These are phyloP conservation scores for Pseudozyma pruni DNA, from an alignment of 1,284 basidiomycete species.

Conservation along the genomic window DNA sequence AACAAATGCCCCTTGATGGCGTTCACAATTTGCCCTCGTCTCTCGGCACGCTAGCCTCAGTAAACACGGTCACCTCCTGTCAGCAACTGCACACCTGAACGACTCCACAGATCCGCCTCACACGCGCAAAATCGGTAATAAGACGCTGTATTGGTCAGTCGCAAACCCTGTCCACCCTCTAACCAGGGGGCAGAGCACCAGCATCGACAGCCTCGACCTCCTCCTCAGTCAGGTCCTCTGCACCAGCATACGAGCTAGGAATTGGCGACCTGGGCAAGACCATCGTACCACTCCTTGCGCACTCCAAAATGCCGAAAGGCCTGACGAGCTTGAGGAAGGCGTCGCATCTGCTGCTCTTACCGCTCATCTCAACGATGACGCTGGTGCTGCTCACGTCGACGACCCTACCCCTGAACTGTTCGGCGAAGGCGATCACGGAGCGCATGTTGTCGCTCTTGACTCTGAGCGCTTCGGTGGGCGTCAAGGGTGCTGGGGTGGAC, in stretches of 20 bases:
- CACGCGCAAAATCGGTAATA: no score
- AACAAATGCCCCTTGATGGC: no score
- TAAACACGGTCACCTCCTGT: no score
- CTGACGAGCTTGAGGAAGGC: constrained; percentile 91
- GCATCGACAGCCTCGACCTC: constrained; percentile 61
- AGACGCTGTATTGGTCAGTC: no score
- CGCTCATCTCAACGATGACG: constrained; percentile 93
- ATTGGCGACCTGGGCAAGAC: constrained; percentile 66
- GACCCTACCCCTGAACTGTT: constrained; percentile 90
- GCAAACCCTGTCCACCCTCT: not conserved
- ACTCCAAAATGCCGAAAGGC: constrained; percentile 94
- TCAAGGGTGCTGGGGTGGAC: constrained; percentile 71
- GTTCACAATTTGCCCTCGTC: no score
- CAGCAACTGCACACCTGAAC: no score
- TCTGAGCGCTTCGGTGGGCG: constrained; percentile 81
- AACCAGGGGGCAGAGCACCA: constrained; percentile 65
- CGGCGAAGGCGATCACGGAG: constrained; percentile 83
- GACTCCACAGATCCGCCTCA: no score
- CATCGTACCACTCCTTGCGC: constrained; percentile 78
- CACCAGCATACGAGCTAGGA: constrained; percentile 57
- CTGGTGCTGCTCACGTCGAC: constrained; percentile 95
- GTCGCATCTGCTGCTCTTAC: constrained; percentile 89
- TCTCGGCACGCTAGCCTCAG: no score
- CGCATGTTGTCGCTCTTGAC: constrained; percentile 89
- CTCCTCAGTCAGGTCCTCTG: constrained; percentile 53